Percentiles rank a stretch among this genome's conserved stretches.
Conservation (phyloP, 139 green algal genomes). For the Desmodesmus armatus region DNA sequence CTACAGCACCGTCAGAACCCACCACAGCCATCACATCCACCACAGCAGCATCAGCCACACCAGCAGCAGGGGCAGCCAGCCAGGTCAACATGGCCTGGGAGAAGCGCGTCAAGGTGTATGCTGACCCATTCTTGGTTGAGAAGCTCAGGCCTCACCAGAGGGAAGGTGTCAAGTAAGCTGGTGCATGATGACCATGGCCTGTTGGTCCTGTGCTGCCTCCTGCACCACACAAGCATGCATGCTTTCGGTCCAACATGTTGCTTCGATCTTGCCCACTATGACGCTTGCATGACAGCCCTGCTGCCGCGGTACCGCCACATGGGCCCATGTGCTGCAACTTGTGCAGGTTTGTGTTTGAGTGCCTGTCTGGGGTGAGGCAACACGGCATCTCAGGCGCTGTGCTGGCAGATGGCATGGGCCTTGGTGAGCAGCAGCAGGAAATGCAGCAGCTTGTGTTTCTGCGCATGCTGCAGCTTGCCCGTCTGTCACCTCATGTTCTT, state of each 20-base stretch:
- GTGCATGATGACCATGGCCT: too few relatives aligned
- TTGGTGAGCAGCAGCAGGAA: too few relatives aligned
- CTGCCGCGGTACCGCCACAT: not conserved
- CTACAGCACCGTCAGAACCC: not conserved
- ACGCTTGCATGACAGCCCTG: not conserved
- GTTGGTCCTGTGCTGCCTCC: too few relatives aligned
- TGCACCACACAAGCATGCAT: not conserved
- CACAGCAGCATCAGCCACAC: not conserved
- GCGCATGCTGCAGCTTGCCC: too few relatives aligned
- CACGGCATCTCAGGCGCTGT: slow-evolving; percentile 78
- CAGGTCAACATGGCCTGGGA: slow-evolving; percentile 18
- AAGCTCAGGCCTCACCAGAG: slow-evolving; percentile 80
- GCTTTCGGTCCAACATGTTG: not conserved
- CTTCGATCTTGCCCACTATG: not conserved
- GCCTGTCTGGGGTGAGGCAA: slow-evolving; percentile 76
- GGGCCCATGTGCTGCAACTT: not conserved
- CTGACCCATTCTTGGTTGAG: slow-evolving; percentile 70
- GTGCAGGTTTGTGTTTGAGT: slow-evolving; percentile 87
- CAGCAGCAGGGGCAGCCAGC: not conserved
- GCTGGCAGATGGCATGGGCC: slow-evolving; percentile 71
- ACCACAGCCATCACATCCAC: not conserved
- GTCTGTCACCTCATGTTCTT: too few relatives aligned
- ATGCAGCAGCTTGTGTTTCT: too few relatives aligned
- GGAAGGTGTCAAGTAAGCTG: slow-evolving; percentile 78
- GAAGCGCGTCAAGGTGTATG: slow-evolving; percentile 51